Conservation (phyloP, 441 rosid species). For the Erysimum cheiri region DNA sequence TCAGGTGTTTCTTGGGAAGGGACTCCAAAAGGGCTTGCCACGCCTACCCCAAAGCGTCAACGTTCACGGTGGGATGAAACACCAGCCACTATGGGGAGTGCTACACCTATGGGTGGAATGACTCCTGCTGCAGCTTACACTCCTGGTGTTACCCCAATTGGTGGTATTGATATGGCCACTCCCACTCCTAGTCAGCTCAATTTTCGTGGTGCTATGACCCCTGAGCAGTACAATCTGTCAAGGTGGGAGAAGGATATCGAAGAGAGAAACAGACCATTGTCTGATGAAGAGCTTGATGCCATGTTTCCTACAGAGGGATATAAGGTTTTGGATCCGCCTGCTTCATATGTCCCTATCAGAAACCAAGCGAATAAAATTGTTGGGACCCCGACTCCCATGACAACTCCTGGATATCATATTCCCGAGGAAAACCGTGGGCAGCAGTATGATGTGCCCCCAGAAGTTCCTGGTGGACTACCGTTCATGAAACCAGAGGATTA, state of each 20-base stretch:
- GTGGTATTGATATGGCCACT: conserved; percentile 85
- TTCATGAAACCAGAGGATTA: conserved; percentile 98
- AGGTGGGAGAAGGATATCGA: conserved; percentile 99
- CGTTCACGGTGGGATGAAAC: conserved; percentile 99
- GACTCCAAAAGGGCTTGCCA: conserved; percentile 86
- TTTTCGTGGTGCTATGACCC: conserved; percentile 75
- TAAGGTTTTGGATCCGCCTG: conserved; percentile 90
- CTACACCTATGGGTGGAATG: conserved; percentile 86
- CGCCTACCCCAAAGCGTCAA: conserved; percentile 92
- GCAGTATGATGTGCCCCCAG: conserved; percentile 94
- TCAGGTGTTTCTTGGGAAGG: conserved; percentile 93
- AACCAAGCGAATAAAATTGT: conserved; percentile 88
- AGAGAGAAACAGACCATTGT: conserved; percentile 92
- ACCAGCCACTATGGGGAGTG: conserved; percentile 96
- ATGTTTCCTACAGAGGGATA: conserved; percentile 94
- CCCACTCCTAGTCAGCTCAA: conserved; percentile 79
- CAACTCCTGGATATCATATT: conserved; percentile 84
- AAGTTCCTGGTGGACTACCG: conserved; percentile 88
- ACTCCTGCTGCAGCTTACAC: conserved; percentile 85
- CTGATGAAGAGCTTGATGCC: conserved; percentile 96
- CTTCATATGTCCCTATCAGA: conserved; percentile 95
- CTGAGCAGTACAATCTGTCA: conserved; percentile 81
- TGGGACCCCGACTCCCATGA: conserved; percentile 91
- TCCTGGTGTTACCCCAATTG: conserved; percentile 90
- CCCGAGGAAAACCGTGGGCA: conserved; percentile 97